phyloP scores from a whole-genome alignment of 1,284 basidiomycete genomes.

The Cryptococcus floricola region DNA sequence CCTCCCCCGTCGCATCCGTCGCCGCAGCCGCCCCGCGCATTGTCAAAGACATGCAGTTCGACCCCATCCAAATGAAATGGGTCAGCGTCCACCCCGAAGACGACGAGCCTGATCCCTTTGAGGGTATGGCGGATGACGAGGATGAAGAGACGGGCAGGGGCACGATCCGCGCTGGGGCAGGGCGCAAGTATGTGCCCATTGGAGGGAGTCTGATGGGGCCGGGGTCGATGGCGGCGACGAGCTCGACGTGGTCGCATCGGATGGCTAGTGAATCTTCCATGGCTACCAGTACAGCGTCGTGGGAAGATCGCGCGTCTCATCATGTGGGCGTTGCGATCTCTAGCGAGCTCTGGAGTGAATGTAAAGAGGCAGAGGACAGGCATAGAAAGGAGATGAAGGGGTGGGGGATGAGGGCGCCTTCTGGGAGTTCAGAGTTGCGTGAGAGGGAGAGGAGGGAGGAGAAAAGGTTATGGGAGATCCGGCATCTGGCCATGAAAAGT shows the following conservation, averaged over 20 bases:
- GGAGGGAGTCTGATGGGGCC: conserved; percentile 2
- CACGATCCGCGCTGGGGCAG: conserved; percentile 57
- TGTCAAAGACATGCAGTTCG: conserved; percentile 96
- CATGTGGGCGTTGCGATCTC: conserved; percentile 40
- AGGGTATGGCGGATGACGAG: conserved; percentile 81
- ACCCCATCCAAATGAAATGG: conserved; percentile 91
- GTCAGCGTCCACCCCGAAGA: conserved; percentile 75
- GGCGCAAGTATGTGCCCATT: conserved; percentile 27
- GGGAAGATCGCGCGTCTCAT: background rate
- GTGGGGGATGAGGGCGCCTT: conserved; percentile 53
- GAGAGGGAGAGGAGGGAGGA: conserved; percentile 38
- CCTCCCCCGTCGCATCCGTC: conserved; percentile 51
- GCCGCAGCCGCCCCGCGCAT: conserved; percentile 54
- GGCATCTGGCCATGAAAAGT: conserved; percentile 36
- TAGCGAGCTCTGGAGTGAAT: conserved; percentile 65
- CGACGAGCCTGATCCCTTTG: conserved; percentile 89
- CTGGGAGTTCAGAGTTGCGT: conserved; percentile 17
- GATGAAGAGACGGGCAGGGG: conserved; percentile 64
- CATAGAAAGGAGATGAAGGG: conserved; percentile 75
- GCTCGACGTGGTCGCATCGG: conserved; percentile 59
- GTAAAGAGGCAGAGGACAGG: conserved; percentile 69
- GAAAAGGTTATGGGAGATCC: conserved; percentile 47
- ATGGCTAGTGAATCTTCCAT: conserved; percentile 53
- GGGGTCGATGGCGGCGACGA: conserved; percentile 46
- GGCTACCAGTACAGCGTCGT: conserved; percentile 50